phyloP scores from a whole-genome alignment of 2,329 filamentous ascomycete species.

The Calonectria pteridis region DNA sequence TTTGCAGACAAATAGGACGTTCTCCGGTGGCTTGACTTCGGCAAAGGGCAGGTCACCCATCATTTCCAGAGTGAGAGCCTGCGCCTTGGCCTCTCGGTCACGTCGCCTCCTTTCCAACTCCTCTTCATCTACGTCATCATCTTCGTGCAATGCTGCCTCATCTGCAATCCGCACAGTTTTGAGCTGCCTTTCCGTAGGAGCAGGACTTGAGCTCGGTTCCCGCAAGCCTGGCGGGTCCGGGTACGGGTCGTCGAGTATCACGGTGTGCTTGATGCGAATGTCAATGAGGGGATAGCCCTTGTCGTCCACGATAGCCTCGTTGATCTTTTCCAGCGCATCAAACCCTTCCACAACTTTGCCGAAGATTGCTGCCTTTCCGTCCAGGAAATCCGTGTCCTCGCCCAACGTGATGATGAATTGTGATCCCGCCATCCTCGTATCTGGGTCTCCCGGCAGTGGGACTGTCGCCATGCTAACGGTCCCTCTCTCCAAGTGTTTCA shows the following conservation, averaged over 20 bases:
- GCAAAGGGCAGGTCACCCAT: slow-evolving; percentile 97
- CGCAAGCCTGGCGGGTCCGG: slow-evolving; percentile 82
- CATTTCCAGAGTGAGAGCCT: slow-evolving; percentile 96
- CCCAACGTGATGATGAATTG: slow-evolving; percentile 95
- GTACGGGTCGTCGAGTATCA: slow-evolving; percentile 92
- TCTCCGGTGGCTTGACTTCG: slow-evolving; percentile 96
- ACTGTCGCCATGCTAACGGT: slow-evolving; percentile 99
- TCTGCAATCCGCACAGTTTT: slow-evolving; percentile 93
- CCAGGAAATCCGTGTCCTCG: slow-evolving; percentile 88
- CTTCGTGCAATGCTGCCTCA: slow-evolving; percentile 83
- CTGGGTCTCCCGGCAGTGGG: slow-evolving; percentile 79
- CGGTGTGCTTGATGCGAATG: slow-evolving; percentile 93
- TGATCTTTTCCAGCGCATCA: slow-evolving; percentile 93
- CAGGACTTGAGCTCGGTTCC: slow-evolving; percentile 83
- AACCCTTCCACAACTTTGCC: slow-evolving; percentile 97
- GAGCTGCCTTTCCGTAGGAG: slow-evolving; percentile 86
- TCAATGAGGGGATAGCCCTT: slow-evolving; percentile 91
- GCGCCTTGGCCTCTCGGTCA: slow-evolving; percentile 91
- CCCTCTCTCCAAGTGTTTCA: slow-evolving; percentile 89
- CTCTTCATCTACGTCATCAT: slow-evolving; percentile 80
- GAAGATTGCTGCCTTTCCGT: slow-evolving; percentile 95
- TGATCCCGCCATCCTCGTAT: slow-evolving; percentile 85
- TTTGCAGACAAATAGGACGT: slow-evolving; percentile 98
- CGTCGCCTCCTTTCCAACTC: slow-evolving; percentile 83
- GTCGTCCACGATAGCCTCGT: slow-evolving; percentile 87